Evolutionary conservation across 495 filamentous ascomycete genomes (phyloP).

Genomic region (Aspergillus sclerotioniger): DNA sequence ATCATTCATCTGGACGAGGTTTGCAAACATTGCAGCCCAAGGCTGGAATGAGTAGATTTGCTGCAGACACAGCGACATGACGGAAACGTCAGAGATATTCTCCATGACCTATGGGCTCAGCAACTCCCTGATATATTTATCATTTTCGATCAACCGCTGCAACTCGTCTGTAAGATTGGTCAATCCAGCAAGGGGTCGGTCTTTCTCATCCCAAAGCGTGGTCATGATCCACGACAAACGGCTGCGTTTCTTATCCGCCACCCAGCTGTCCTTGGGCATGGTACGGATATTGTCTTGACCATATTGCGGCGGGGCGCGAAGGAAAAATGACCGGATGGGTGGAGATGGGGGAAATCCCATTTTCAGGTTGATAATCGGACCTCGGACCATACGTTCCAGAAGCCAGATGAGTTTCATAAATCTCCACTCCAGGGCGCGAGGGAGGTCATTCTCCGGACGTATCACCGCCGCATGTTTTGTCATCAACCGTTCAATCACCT

Average conservation of each 20-base stretch:
- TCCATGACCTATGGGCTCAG: constrained; percentile 37
- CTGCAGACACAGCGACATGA: constrained; percentile 36
- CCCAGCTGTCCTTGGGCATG: not conserved
- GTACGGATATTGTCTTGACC: not conserved
- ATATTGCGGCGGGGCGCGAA: constrained; percentile 15
- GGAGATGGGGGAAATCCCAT: constrained; percentile 29
- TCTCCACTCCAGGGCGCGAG: constrained; percentile 28
- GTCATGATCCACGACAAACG: constrained; percentile 35
- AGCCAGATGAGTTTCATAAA: constrained; percentile 30
- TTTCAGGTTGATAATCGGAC: constrained; percentile 21
- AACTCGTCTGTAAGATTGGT: constrained; percentile 44
- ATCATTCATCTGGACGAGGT: constrained; percentile 14
- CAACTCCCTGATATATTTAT: constrained; percentile 29
- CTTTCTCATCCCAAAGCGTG: constrained; percentile 24
- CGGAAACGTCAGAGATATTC: constrained; percentile 41
- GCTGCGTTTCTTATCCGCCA: constrained; percentile 10
- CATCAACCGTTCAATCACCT: constrained; percentile 23
- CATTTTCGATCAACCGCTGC: constrained; percentile 39
- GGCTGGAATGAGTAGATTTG: constrained; percentile 49
- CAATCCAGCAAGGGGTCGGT: constrained; percentile 25
- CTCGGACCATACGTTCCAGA: constrained; percentile 25
- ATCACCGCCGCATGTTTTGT: constrained; percentile 25
- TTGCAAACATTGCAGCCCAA: constrained; percentile 42
- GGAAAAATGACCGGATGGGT: constrained; percentile 30
- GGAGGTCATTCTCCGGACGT: constrained; percentile 28